Evolutionary conservation across 352 stramenopile genomes (phyloP), one percentile per base, ranked within the genome.

Genomic region (Phytopythium cucurbitacearum): DNA sequence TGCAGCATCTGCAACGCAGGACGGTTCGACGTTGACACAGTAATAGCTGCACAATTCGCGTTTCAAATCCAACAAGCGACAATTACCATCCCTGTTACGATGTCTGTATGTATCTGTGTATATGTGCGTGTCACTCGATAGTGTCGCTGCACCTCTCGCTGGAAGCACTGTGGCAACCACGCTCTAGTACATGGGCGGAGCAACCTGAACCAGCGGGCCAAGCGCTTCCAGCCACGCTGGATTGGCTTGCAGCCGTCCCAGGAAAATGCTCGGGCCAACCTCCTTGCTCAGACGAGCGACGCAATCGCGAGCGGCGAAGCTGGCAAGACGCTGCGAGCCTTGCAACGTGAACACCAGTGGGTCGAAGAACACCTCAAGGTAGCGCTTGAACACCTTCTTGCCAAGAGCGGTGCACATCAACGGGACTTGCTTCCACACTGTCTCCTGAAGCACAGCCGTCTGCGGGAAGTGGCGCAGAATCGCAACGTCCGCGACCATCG

Each of bases 301-400:
- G 38, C 85, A 92, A 46, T 95, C 82, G 7, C 70, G 74, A 3
- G 83, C 84, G 0, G 83, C 83, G n/a, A 87, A 91, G 21, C 60
- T 72, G 0, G 85, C 81, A 7, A 94, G 61, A 35, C 82, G 81
- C 53, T 80, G 71, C 7, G 78, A 76, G 46, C 80, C 82, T 51
- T 90, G 76, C 1, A 93, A 59, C 35, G 82, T 93, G 61, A 93
- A 89, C 41, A 86, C 76, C 39, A 93, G 56, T 5, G 82, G 82
- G 52, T 93, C 82, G n/a, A 95, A 83, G 53, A 94, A 91, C 5
- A 90, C 57, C 57, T 95, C 85, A 4, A 95, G 53, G 48, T 91
- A 76, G 34, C 81, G 77, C 73, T 95, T 95, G 59, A 93, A 94
- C 16, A 76, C 57, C 42, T 84, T 76, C 71, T 95, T 95, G 51